Conservation (phyloP, 2,329 filamentous ascomycete genomes). For the Ophiostoma populinum region DNA sequence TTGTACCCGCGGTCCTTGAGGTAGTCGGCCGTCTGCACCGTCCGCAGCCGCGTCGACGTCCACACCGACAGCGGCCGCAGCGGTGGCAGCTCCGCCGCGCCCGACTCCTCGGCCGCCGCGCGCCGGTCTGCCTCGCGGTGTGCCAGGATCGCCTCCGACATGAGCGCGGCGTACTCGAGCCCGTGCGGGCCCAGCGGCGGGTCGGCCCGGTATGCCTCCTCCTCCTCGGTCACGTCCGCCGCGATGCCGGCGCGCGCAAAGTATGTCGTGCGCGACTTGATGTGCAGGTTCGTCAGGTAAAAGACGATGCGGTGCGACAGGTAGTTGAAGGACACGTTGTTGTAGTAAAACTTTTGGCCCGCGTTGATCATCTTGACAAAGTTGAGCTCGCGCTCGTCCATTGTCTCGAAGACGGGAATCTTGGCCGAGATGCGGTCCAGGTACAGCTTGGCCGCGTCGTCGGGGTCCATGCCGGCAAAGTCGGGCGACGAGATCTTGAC, state of each 20-base stretch:
- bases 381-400: conserved; percentile 85
- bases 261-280: conserved; percentile 86
- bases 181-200: conserved; percentile 69
- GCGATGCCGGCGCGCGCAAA: conserved; percentile 81
- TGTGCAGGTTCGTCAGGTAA: conserved; percentile 92
- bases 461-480: conserved; percentile 81
- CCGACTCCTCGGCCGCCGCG: conserved; percentile 50
- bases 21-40: conserved; percentile 74
- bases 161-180: conserved; percentile 62
- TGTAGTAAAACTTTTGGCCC: conserved; percentile 81
- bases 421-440: conserved; percentile 76
- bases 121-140: conserved; percentile 72
- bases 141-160: conserved; percentile 67
- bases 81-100: conserved; percentile 41
- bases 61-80: conserved; percentile 64
- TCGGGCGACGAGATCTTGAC: conserved; percentile 98
- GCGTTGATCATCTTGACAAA: conserved; percentile 99
- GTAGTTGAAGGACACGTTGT: conserved; percentile 94
- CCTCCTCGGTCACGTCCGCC: conserved; percentile 67
- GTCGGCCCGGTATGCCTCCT: conserved; percentile 85
- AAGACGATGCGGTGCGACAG: conserved; percentile 95
- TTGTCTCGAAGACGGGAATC: conserved; percentile 92
- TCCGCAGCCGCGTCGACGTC: conserved; percentile 83
- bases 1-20: conserved; percentile 68
- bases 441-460: conserved; percentile 86